Percentiles rank a stretch among this genome's conserved stretches.
Evolutionary conservation across 2,329 filamentous ascomycete species (phyloP).

Genomic region (Geosmithia morbida): DNA sequence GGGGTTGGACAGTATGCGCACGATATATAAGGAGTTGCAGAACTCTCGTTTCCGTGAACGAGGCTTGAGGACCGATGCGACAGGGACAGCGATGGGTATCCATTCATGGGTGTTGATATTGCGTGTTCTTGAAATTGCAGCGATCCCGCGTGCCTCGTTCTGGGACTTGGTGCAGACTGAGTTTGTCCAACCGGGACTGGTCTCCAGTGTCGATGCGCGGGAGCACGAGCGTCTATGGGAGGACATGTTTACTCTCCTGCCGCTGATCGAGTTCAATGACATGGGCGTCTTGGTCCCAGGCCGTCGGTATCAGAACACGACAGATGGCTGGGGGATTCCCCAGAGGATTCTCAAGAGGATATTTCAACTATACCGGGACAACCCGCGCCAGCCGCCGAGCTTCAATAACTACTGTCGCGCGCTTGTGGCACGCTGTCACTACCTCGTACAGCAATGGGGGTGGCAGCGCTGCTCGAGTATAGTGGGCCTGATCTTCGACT

Average conservation of each 20-base stretch:
- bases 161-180: conserved; percentile 41
- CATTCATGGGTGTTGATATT: conserved; percentile 47
- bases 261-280: conserved; percentile 44
- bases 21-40: conserved; percentile 33
- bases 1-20: conserved; percentile 27
- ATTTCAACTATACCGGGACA: conserved; percentile 42
- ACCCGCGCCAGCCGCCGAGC: conserved; percentile 38
- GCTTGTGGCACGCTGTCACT: conserved; percentile 44
- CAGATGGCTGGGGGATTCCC: conserved; percentile 46
- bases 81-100: conserved; percentile 13
- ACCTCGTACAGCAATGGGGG: conserved; percentile 49
- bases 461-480: conserved; percentile 45
- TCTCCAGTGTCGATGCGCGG: conserved; percentile 24
- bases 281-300: conserved; percentile 29
- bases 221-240: conserved; percentile 43
- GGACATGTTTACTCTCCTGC: conserved; percentile 43
- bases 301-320: conserved; percentile 11
- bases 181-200: conserved; percentile 19
- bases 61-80: conserved; percentile 31
- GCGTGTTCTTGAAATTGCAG: conserved; percentile 32
- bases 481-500: conserved; percentile 50
- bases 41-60: conserved; percentile 27
- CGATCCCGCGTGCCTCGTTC: conserved; percentile 38
- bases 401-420: conserved; percentile 54
- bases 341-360: conserved; percentile 41